Base-by-base conservation (phyloP, 1,139 yeast genomes). In the Debaryomyces robertsiae region DNA sequence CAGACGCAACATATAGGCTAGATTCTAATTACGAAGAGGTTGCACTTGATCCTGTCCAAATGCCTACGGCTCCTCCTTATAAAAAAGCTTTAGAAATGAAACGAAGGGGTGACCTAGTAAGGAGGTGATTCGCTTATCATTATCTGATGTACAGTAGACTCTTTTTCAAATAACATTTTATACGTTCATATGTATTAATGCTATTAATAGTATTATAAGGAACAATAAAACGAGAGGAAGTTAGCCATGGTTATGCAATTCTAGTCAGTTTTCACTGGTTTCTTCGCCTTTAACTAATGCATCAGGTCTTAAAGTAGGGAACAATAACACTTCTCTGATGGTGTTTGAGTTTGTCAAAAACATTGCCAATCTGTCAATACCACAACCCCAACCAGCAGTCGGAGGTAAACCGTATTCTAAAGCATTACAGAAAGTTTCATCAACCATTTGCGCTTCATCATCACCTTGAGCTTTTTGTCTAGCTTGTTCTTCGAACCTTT, bases 321-420 rank as follows among this genome's bases (percentile, higher is more conserved):
- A 93, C 64, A 93, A 75, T 57, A 93, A 77, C 34, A 93, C 98
- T 75, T 93, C 98, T 84, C 96, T 89, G 64, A 93, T 93, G 53
- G 97, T 89, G 75, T 89, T 87, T 46, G 97, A 88, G 70, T 93
- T 82, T 50, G 98, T 93, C 75, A 93, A 81, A 77, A 93, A 91
- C 98, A 93, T 93, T 63, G 96, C 93, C 60, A 93, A 67, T 77
- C 98, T 88, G 72, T 93, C 98, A 57, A 93, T 90, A 80, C 98
- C 98, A 74, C 96, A 86, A 59, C 98, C 98, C 98, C 98, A 93
- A 57, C 98, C 98, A 66, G 95, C 98, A 58, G 98, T 93, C 59
- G 98, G 98, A 47, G 98, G 98, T 60, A 93, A 79, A 68, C 98
- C 98, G 69, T 89, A 93, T 74, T 93, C 98, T 62, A 93, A 81